Conservation (phyloP, 352 stramenopile species). For the Phytopythium kandeliae region DNA sequence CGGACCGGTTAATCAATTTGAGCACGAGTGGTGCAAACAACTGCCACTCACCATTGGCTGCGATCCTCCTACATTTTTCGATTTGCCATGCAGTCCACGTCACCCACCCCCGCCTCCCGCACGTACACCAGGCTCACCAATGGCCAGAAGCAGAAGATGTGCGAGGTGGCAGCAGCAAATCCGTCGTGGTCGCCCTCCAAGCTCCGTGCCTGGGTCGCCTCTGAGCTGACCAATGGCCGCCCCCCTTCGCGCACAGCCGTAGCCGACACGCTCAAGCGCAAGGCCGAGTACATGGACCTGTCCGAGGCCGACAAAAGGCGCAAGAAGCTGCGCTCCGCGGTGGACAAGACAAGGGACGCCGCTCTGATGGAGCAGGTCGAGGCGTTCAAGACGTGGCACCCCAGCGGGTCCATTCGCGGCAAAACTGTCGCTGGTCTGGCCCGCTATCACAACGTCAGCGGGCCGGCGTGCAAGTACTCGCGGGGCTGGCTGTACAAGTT, state of each 20-base stretch:
- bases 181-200: neutral
- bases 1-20: too few relatives aligned
- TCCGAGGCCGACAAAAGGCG: neutral
- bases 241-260: neutral
- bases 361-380: neutral
- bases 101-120: too few relatives aligned
- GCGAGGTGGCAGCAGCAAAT: neutral
- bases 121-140: too few relatives aligned
- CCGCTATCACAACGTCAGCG: neutral
- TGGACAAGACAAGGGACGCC: neutral
- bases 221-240: neutral
- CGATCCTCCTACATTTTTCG: too few relatives aligned
- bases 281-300: neutral
- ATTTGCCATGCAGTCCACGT: too few relatives aligned
- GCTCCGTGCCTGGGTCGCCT: neutral
- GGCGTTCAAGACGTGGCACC: neutral
- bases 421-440: neutral
- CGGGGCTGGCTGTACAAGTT: constrained; percentile 1
- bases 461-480: neutral
- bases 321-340: neutral
- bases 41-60: too few relatives aligned
- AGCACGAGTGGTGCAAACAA: too few relatives aligned
- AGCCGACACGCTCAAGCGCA: neutral
- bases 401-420: neutral
- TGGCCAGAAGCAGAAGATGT: neutral